Evolutionary conservation across 345 rosid genomes (phyloP).

Genomic region (Eucalyptus guilfoylei): DNA sequence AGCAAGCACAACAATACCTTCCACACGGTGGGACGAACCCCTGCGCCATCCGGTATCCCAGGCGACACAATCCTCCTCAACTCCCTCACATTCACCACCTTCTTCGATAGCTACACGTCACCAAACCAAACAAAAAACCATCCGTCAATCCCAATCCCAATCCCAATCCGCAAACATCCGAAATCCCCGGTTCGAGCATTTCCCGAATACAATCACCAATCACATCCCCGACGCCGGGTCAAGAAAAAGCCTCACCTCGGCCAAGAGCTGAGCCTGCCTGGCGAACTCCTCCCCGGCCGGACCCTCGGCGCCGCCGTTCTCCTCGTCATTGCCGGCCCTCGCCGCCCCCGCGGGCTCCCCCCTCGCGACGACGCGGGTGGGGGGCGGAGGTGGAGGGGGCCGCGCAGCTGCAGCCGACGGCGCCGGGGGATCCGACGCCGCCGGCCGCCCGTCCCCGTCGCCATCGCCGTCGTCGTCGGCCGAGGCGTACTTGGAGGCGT

Average conservation of each 20-base stretch:
- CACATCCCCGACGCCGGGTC: neutral
- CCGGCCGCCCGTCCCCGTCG: slow-evolving; percentile 10
- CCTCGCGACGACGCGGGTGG: neutral
- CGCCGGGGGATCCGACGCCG: slow-evolving; percentile 6
- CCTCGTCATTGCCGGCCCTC: slow-evolving; percentile 2
- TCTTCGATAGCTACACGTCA: slow-evolving; percentile 56
- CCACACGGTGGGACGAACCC: slow-evolving; percentile 82
- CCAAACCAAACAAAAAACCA: neutral
- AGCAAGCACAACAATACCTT: slow-evolving; percentile 32
- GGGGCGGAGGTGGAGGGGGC: neutral
- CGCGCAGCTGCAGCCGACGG: neutral
- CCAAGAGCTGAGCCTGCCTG: slow-evolving; percentile 61
- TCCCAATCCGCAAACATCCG: neutral
- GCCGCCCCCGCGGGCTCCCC: neutral
- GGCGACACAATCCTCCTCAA: slow-evolving; percentile 67
- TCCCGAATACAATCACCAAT: neutral
- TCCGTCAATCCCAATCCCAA: neutral
- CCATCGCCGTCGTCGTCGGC: slow-evolving; percentile 3
- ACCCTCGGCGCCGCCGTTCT: slow-evolving; percentile 11
- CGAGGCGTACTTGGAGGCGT: slow-evolving; percentile 9
- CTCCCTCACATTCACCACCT: slow-evolving; percentile 70
- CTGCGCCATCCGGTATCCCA: slow-evolving; percentile 82
- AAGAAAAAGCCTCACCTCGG: slow-evolving; percentile 40
- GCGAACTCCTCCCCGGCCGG: slow-evolving; percentile 57
- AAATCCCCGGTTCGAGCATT: neutral